These are phyloP conservation scores for Pseudofabraea citricarpa DNA, from an alignment of 2,329 filamentous ascomycete genomes.

Conservation along the genomic window DNA sequence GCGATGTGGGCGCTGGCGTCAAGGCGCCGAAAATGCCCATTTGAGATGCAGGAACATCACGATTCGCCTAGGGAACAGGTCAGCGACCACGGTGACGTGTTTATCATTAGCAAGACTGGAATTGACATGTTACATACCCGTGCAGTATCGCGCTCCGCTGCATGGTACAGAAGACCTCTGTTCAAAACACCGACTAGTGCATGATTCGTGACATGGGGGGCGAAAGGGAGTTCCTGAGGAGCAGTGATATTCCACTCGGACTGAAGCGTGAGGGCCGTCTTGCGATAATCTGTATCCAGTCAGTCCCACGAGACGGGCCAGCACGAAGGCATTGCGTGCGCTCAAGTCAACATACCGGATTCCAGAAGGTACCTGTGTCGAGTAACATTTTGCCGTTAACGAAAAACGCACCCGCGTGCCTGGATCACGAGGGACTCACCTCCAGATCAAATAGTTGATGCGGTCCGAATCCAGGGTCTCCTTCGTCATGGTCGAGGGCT, in stretches of 20 bases:
- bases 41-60: slow-evolving; percentile 12
- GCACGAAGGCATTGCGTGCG: too few relatives aligned
- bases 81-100: slow-evolving; percentile 3
- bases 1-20: slow-evolving; percentile 17
- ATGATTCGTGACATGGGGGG: slow-evolving; percentile 59
- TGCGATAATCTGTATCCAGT: slow-evolving; percentile 52
- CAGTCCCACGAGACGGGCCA: too few relatives aligned
- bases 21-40: slow-evolving; percentile 28
- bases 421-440: slow-evolving; percentile 43
- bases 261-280: slow-evolving; percentile 62
- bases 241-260: slow-evolving; percentile 63
- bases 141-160: slow-evolving; percentile 46
- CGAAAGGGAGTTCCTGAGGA: slow-evolving; percentile 60
- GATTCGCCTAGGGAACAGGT: slow-evolving; percentile 8
- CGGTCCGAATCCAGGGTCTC: slow-evolving; percentile 54
- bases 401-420: slow-evolving; percentile 17
- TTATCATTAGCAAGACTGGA: background rate
- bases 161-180: slow-evolving; percentile 57
- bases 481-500: slow-evolving; percentile 25
- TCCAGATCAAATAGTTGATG: slow-evolving; percentile 69
- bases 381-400: slow-evolving; percentile 23
- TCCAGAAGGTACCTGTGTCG: slow-evolving; percentile 30
- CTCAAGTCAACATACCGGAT: too few relatives aligned
- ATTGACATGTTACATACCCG: slow-evolving; percentile 19
- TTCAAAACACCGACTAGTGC: slow-evolving; percentile 59